A percentile compares a stretch with the other conserved stretches of the same genome.
Evolutionary conservation across 768 basidiomycete genomes (phyloP).

Genomic region (Amyloporia xantha): DNA sequence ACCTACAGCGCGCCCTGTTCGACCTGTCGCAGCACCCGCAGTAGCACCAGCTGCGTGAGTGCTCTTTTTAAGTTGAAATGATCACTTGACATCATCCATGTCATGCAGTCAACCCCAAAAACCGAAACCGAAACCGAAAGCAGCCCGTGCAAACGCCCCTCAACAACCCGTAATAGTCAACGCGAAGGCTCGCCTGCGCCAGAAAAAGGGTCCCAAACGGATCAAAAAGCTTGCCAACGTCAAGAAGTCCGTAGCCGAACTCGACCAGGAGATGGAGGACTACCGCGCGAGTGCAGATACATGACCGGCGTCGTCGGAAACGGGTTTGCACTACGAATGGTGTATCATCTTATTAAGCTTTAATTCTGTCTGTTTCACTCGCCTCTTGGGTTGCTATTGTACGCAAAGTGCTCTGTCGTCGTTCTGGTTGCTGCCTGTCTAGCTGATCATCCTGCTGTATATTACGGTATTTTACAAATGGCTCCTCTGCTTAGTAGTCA

Average conservation of each 20-base stretch:
- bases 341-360: not conserved
- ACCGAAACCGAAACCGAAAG: no score
- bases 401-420: not conserved
- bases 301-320: not conserved
- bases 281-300: slow-evolving; percentile 45
- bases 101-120: slow-evolving; percentile 1
- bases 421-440: no score
- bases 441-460: not conserved
- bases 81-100: not conserved
- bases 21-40: not conserved
- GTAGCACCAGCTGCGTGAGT: not conserved
- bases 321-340: no score
- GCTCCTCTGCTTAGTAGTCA: no score
- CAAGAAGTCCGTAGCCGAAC: slow-evolving; percentile 42
- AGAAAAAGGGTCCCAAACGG: slow-evolving; percentile 71
- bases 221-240: slow-evolving; percentile 44
- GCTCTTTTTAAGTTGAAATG: not conserved
- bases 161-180: slow-evolving; percentile 3
- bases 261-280: slow-evolving; percentile 79
- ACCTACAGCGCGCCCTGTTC: not conserved
- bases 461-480: not conserved
- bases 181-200: slow-evolving; percentile 26
- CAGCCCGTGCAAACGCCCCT: not conserved
- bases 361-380: not conserved
- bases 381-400: not conserved